These are phyloP conservation scores for Aspergillus pseudotamarii DNA, from an alignment of 2,329 filamentous ascomycete genomes.

Conservation along the genomic window DNA sequence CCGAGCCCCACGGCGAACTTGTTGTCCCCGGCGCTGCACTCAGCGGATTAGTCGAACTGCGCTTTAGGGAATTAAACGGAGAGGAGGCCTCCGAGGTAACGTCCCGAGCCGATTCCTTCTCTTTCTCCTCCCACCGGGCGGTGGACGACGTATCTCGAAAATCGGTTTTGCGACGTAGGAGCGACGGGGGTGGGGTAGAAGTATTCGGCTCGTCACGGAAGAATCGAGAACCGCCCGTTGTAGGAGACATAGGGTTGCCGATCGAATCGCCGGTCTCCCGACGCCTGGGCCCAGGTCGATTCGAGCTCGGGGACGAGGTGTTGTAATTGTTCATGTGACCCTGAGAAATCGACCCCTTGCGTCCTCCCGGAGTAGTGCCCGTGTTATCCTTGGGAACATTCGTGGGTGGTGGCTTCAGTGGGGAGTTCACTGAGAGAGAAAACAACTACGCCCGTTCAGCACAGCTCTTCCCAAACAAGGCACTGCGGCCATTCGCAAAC, in stretches of 20 bases:
- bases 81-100: conserved; percentile 43
- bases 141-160: conserved; percentile 54
- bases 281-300: conserved; percentile 75
- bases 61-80: conserved; percentile 59
- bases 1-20: conserved; percentile 61
- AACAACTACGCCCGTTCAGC: conserved; percentile 65
- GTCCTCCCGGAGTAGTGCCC: conserved; percentile 52
- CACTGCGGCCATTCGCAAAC: not conserved
- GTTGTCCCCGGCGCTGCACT: conserved; percentile 52
- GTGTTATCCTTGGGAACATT: conserved; percentile 61
- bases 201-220: conserved; percentile 56
- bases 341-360: conserved; percentile 76
- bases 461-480: conserved; percentile 15
- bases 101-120: conserved; percentile 52
- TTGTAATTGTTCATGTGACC: conserved; percentile 66
- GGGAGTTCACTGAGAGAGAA: conserved; percentile 85
- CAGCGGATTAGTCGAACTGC: conserved; percentile 58
- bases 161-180: conserved; percentile 65
- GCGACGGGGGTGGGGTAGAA: conserved; percentile 61
- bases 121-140: conserved; percentile 52
- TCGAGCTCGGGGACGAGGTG: conserved; percentile 71
- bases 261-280: conserved; percentile 80
- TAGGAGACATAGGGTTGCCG: conserved; percentile 53
- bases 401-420: conserved; percentile 80
- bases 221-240: conserved; percentile 47